A percentile compares a stretch with the other conserved stretches of the same genome.
Evolutionary conservation across 2,329 filamentous ascomycete genomes (phyloP).

Genomic region (Tympanopsis confertula): DNA sequence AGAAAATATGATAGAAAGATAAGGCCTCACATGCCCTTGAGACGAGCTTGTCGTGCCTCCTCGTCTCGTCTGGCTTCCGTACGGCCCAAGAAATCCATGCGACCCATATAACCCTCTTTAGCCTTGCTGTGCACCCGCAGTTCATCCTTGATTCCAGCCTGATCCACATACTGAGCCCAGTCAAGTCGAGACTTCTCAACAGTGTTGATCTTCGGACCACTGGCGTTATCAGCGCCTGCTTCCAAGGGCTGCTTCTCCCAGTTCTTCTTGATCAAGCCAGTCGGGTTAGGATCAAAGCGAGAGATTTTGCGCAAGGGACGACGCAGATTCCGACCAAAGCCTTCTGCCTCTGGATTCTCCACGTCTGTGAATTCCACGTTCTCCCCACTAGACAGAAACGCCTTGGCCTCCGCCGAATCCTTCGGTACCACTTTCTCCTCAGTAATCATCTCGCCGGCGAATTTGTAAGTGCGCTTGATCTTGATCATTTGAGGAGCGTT

Average conservation of each 20-base stretch:
- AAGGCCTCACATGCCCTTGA: slow-evolving; percentile 16
- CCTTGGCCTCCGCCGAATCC: slow-evolving; percentile 39
- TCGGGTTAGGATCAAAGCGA: slow-evolving; percentile 30
- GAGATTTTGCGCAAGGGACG: slow-evolving; percentile 27
- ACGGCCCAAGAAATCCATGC: slow-evolving; percentile 50
- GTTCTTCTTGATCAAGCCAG: slow-evolving; percentile 25
- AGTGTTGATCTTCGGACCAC: slow-evolving; percentile 50
- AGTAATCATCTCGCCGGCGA: slow-evolving; percentile 40
- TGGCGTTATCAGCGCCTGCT: slow-evolving; percentile 13
- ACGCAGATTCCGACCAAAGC: slow-evolving; percentile 14
- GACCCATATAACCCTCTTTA: slow-evolving; percentile 46
- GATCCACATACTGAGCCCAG: slow-evolving; percentile 52
- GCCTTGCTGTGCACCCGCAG: slow-evolving; percentile 48
- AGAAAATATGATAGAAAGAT: background rate
- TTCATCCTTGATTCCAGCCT: slow-evolving; percentile 48
- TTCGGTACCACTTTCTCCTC: slow-evolving; percentile 39
- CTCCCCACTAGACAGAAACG: slow-evolving; percentile 30
- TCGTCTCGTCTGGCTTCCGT: slow-evolving; percentile 43
- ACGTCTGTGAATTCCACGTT: slow-evolving; percentile 19
- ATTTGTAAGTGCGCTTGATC: slow-evolving; percentile 44
- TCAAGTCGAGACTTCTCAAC: slow-evolving; percentile 56
- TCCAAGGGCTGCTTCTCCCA: slow-evolving; percentile 22
- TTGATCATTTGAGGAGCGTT: slow-evolving; percentile 39
- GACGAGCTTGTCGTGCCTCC: slow-evolving; percentile 36
- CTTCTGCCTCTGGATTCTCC: slow-evolving; percentile 6